phyloP scores from a whole-genome alignment of 2,329 filamentous ascomycete species.

The Alternaria tenuissima region DNA sequence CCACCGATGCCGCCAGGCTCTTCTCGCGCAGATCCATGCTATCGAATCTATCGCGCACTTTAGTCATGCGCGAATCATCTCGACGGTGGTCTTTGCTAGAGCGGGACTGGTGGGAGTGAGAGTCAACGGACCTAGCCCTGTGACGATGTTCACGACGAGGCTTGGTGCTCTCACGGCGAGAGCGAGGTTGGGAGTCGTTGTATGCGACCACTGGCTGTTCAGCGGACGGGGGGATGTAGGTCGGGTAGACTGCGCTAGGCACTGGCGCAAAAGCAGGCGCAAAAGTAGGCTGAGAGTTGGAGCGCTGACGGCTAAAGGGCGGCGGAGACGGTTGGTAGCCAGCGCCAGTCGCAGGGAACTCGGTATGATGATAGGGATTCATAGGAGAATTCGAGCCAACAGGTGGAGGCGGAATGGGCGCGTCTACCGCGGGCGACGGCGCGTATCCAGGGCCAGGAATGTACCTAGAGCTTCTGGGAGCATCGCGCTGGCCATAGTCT shows the following conservation, averaged over 20 bases:
- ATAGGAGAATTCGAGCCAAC: conserved; percentile 35
- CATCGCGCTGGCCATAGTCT: conserved; percentile 20
- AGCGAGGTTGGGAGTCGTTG: conserved; percentile 37
- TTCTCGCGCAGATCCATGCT: conserved; percentile 44
- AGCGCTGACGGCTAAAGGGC: conserved; percentile 46
- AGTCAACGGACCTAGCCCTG: conserved; percentile 50
- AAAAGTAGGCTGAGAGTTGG: conserved; percentile 45
- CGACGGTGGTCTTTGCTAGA: conserved; percentile 45
- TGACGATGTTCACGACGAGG: conserved; percentile 36
- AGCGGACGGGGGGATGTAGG: conserved; percentile 26
- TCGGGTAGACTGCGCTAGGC: conserved; percentile 24
- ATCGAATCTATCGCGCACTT: conserved; percentile 48
- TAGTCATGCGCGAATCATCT: conserved; percentile 39
- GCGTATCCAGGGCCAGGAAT: conserved; percentile 45
- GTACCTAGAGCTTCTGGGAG: conserved; percentile 37
- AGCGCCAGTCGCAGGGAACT: conserved; percentile 33
- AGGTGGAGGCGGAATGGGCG: conserved; percentile 34
- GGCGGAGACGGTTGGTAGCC: conserved; percentile 41
- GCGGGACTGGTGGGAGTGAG: conserved; percentile 37
- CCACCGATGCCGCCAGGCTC: conserved; percentile 46
- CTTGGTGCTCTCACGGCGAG: conserved; percentile 40
- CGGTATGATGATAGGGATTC: conserved; percentile 43
- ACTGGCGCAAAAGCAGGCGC: conserved; percentile 25
- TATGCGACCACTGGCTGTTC: conserved; percentile 28
- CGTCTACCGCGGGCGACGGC: conserved; percentile 35